Percentiles rank a stretch among this genome's conserved stretches.
These are phyloP conservation scores for Periglandula ipomoeae DNA, from an alignment of 2,329 filamentous ascomycete species.

Conservation along the genomic window DNA sequence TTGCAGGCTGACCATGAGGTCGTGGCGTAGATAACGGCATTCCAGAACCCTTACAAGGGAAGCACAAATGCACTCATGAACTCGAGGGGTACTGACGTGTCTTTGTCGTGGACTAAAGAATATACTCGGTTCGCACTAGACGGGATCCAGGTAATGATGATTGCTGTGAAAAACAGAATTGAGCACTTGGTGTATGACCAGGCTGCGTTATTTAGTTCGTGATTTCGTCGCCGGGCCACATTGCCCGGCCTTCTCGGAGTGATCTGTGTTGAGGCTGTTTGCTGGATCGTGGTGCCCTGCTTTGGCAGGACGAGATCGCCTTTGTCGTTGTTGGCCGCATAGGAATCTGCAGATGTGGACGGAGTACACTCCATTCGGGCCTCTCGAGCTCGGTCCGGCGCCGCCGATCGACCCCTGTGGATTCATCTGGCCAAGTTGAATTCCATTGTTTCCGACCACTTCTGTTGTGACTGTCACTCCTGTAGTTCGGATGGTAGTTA, in stretches of 20 bases:
- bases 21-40: slow-evolving; percentile 64
- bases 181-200: slow-evolving; percentile 64
- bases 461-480: slow-evolving; percentile 57
- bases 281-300: slow-evolving; percentile 14
- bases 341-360: slow-evolving; percentile 36
- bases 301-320: slow-evolving; percentile 19
- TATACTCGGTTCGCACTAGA: slow-evolving; percentile 72
- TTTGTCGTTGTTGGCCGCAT: slow-evolving; percentile 5
- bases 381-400: slow-evolving; percentile 8
- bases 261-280: slow-evolving; percentile 10
- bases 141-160: slow-evolving; percentile 67
- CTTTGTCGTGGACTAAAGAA: slow-evolving; percentile 48
- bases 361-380: slow-evolving; percentile 31
- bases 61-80: slow-evolving; percentile 66
- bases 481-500: slow-evolving; percentile 45
- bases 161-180: slow-evolving; percentile 60
- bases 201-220: slow-evolving; percentile 52
- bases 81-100: slow-evolving; percentile 50
- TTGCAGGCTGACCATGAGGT: slow-evolving; percentile 60
- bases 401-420: slow-evolving; percentile 9
- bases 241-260: slow-evolving; percentile 16
- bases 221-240: slow-evolving; percentile 27
- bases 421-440: slow-evolving; percentile 17
- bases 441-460: slow-evolving; percentile 13
- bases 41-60: slow-evolving; percentile 79